phyloP scores from a whole-genome alignment of 306 rosid genomes.

The Arachis stenosperma region DNA sequence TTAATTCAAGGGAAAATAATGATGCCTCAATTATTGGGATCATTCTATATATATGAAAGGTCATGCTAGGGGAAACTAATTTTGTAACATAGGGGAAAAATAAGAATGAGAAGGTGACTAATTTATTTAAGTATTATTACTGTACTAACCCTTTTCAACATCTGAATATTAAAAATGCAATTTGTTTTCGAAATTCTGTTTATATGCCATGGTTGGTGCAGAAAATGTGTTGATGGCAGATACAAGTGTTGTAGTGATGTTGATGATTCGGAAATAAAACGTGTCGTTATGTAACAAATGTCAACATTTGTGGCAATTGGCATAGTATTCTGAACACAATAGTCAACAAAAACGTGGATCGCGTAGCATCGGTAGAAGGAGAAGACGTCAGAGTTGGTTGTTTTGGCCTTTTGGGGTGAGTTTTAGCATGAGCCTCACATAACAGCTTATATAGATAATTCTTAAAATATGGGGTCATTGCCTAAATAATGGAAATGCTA shows the following conservation, averaged over 20 bases:
- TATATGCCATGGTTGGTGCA: not conserved
- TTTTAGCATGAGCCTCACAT: too few relatives aligned
- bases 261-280: not conserved
- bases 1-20: not conserved
- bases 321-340: not conserved
- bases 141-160: not conserved
- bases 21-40: not conserved
- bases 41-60: not conserved
- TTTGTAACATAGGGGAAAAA: not conserved
- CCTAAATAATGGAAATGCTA: too few relatives aligned
- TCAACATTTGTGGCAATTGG: conserved; percentile 1
- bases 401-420: too few relatives aligned
- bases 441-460: too few relatives aligned
- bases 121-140: too few relatives aligned
- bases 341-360: not conserved
- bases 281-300: not conserved
- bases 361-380: not conserved
- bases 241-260: not conserved
- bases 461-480: too few relatives aligned
- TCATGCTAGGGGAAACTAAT: not conserved
- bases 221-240: not conserved
- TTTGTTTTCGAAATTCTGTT: not conserved
- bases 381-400: too few relatives aligned
- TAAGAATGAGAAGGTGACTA: too few relatives aligned
- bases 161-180: not conserved